phyloP scores from a whole-genome alignment of 2,329 filamentous ascomycete species.

The Pyrenophora graminea region DNA sequence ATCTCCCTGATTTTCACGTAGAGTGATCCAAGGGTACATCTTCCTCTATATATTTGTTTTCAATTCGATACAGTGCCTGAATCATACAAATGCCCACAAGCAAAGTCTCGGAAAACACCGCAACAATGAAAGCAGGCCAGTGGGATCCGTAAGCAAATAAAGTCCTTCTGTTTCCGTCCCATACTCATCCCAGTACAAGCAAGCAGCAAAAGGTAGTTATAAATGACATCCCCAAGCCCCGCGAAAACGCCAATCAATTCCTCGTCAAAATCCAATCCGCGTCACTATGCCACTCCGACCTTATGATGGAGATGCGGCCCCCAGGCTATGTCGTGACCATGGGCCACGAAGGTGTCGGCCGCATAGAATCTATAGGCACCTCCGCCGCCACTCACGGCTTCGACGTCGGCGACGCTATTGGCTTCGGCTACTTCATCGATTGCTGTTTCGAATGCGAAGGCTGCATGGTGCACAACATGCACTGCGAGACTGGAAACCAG shows the following conservation, averaged over 20 bases:
- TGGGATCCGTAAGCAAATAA: constrained; percentile 8
- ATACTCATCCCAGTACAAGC: constrained; percentile 2
- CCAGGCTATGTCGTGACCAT: constrained; percentile 39
- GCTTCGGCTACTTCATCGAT: constrained; percentile 53
- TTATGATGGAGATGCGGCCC: constrained; percentile 32
- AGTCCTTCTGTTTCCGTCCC: no score
- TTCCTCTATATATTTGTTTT: neutral
- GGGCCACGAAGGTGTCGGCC: constrained; percentile 55
- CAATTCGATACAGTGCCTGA: no score
- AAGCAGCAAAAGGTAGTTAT: constrained; percentile 37
- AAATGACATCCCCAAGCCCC: constrained; percentile 34
- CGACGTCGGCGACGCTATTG: constrained; percentile 51
- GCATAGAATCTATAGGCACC: constrained; percentile 46
- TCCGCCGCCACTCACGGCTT: constrained; percentile 48
- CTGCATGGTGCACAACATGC: constrained; percentile 52
- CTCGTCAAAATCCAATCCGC: constrained; percentile 39
- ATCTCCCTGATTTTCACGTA: neutral
- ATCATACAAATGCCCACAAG: neutral
- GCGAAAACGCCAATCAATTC: constrained; percentile 30
- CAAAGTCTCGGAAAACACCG: neutral
- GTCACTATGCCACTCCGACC: constrained; percentile 39
- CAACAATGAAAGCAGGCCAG: constrained; percentile 12
- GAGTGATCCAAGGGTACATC: neutral
- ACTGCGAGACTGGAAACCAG: constrained; percentile 47
- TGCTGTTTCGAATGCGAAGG: constrained; percentile 55